Evolutionary conservation across 768 basidiomycete genomes (phyloP).

Genomic region (Tubosaeta sp.): DNA sequence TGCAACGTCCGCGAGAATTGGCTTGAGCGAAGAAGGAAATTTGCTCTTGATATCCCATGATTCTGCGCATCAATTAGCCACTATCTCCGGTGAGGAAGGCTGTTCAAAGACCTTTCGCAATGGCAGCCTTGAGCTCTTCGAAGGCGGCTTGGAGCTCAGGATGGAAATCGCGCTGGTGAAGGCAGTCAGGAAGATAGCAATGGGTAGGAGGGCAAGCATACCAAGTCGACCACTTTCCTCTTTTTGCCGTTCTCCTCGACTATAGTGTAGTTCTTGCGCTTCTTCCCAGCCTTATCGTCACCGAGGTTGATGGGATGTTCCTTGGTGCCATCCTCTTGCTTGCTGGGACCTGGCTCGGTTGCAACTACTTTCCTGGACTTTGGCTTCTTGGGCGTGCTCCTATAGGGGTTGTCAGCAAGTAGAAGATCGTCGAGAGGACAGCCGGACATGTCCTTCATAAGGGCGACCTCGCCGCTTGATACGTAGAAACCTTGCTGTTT

Average conservation of each 20-base stretch:
- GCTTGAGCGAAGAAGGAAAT: slow-evolving; percentile 81
- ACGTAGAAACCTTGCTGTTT: slow-evolving; percentile 94
- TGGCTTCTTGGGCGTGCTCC: slow-evolving; percentile 64
- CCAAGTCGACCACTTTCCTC: slow-evolving; percentile 65
- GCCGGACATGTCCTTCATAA: slow-evolving; percentile 69
- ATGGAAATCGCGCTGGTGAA: slow-evolving; percentile 58
- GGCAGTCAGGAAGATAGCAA: neutral
- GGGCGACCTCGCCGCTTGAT: slow-evolving; percentile 79
- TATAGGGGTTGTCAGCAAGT: slow-evolving; percentile 19
- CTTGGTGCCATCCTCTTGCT: slow-evolving; percentile 40
- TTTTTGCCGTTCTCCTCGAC: slow-evolving; percentile 60
- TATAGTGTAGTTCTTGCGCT: slow-evolving; percentile 52
- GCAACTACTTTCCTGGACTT: slow-evolving; percentile 52
- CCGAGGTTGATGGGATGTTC: slow-evolving; percentile 48
- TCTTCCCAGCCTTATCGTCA: slow-evolving; percentile 41
- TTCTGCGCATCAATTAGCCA: slow-evolving; percentile 40
- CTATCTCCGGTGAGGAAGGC: neutral
- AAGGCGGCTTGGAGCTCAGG: slow-evolving; percentile 61
- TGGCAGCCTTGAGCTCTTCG: slow-evolving; percentile 55
- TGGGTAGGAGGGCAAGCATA: slow-evolving; percentile 25
- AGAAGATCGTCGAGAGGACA: neutral
- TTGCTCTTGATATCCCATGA: slow-evolving; percentile 80
- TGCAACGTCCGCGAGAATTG: slow-evolving; percentile 64
- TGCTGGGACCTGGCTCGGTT: slow-evolving; percentile 21
- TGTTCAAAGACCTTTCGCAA: slow-evolving; percentile 47